Conservation (phyloP, 148 eudicot species). For the Silene uniflora region DNA sequence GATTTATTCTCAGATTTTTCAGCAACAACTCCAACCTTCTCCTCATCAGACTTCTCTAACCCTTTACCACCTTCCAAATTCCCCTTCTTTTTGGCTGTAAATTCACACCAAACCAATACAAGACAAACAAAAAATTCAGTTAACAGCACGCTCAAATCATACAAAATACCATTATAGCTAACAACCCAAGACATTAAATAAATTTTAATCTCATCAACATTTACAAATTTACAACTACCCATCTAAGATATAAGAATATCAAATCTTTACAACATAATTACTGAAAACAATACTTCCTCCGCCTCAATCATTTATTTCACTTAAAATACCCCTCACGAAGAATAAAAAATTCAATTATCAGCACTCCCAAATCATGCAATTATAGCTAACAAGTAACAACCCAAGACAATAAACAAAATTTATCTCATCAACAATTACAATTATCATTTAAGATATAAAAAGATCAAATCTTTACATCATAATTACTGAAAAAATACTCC, state of each 20-base stretch:
- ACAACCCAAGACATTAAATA: slow-evolving; percentile 8
- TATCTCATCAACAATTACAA: background rate
- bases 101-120: slow-evolving; percentile 14
- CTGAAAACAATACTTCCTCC: background rate
- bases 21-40: slow-evolving; percentile 34
- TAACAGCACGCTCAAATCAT: background rate
- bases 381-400: background rate
- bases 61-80: slow-evolving; percentile 40
- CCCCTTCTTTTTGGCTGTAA: slow-evolving; percentile 60
- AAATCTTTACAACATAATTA: slow-evolving; percentile 13
- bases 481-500: background rate
- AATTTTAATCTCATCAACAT: background rate
- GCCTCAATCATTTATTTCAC: too few species aligned
- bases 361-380: too few species aligned
- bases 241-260: background rate
- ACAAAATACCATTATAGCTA: background rate
- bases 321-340: background rate
- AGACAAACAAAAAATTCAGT: background rate
- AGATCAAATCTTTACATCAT: slow-evolving; percentile 16
- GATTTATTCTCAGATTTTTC: slow-evolving; percentile 48
- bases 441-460: background rate
- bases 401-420: background rate
- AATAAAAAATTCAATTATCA: background rate
- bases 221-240: background rate
- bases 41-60: slow-evolving; percentile 51